Evolutionary conservation across 2,329 filamentous ascomycete species (phyloP), one percentile per base, ranked within the genome.

Genomic region (Fusarium miscanthi): DNA sequence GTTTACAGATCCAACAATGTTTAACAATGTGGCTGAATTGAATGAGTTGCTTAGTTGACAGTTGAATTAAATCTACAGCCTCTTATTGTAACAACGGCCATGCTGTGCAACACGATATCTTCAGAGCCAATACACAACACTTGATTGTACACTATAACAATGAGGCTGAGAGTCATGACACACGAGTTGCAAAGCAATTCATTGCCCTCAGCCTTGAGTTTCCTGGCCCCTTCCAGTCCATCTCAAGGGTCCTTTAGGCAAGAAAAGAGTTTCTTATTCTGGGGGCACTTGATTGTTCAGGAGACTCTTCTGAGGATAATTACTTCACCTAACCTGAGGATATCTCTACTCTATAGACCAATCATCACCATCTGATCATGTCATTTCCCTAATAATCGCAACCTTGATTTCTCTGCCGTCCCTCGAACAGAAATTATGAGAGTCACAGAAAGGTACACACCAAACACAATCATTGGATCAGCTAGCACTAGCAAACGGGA

Each of bases 141-240:
- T 31, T 23, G 25, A 14, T 30, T 57, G 56, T 42, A 31, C 51
- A 23, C 48, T 54, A 61, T 64, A 67, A 70, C 58, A 43, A 66
- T 60, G 70, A 73, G 70, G 70, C 70, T 73, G 70, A 73, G 62
- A 70, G 48, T 48, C 33, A 60, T 63, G 58, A 69, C 54, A 46
- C 43, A 64, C 45, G 33, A 54, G 45, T 17, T 35, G 31, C 23
- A 56, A 53, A 41, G 46, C 45, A 40, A 59, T 51, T 27, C 46
- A 33, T 38, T 41, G 38, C 51, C 51, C 70, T 56, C 38, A 49
- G 54, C 41, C 41, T 38, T 14, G 42, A 71, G 63, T 37, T n/a
- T 63, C 63, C 69, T 59, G 49, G 57, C 59, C 51, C 57, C 53
- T 69, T 58, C 57, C 57, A 69, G 45, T 30, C 27, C 37, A 41